Evolutionary conservation across 148 eudicot species (phyloP).

Genomic region (Rhododendron simsii): DNA sequence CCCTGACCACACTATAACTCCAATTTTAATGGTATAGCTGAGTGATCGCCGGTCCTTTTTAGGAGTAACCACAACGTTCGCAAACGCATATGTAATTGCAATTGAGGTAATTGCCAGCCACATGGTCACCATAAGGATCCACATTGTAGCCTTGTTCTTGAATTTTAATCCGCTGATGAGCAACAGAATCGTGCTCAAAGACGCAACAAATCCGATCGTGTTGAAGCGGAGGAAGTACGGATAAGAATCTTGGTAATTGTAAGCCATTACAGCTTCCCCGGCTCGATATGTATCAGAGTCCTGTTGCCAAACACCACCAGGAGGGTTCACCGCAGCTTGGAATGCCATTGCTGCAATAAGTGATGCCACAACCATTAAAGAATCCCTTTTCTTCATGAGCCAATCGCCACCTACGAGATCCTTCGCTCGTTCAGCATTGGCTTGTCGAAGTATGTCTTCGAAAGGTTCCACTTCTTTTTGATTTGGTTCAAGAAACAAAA

Average conservation of each 20-base stretch:
- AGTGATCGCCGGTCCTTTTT: not conserved
- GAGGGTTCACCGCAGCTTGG: too few relatives aligned
- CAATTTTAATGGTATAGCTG: not conserved
- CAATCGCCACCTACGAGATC: not conserved
- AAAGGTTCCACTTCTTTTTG: not conserved
- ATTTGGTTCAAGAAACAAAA: not conserved
- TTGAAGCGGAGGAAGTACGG: not conserved
- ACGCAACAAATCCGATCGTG: conserved; percentile 16
- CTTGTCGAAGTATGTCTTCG: not conserved
- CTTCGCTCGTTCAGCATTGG: not conserved
- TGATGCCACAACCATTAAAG: conserved; percentile 32
- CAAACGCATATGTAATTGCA: not conserved
- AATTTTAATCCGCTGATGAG: conserved; percentile 7
- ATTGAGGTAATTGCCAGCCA: conserved; percentile 8
- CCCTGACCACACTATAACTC: not conserved
- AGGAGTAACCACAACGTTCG: not conserved
- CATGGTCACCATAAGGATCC: not conserved
- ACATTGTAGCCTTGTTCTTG: not conserved
- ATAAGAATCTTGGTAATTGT: not conserved
- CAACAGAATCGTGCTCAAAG: conserved; percentile 5
- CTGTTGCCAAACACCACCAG: too few relatives aligned
- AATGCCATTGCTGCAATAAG: conserved; percentile 1
- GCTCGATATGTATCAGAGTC: not conserved
- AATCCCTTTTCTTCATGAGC: conserved; percentile 2
- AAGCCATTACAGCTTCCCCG: conserved; percentile 15